Evolutionary conservation across 2,329 filamentous ascomycete genomes (phyloP).

Genomic region (Epichloe festucae): DNA sequence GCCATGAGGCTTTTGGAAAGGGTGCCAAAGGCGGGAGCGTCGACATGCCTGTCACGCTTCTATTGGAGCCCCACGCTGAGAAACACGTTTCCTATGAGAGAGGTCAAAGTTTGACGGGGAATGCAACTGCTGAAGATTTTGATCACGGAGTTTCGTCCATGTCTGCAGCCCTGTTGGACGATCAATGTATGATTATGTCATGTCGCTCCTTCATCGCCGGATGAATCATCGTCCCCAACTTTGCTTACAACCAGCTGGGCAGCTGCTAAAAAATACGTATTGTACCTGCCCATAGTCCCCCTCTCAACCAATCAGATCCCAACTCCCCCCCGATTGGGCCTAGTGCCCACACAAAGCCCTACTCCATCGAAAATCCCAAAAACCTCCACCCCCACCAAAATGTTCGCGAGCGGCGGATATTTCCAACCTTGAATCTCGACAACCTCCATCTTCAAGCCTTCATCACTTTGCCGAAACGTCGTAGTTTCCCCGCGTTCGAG

Average conservation of each 20-base stretch:
- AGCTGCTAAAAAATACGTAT: slow-evolving; percentile 5
- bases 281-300: not conserved
- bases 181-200: not conserved
- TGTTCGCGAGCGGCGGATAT: not conserved
- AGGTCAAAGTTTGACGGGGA: not conserved
- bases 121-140: not conserved
- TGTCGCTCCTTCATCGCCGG: slow-evolving; percentile 4
- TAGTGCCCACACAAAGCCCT: slow-evolving; percentile 13
- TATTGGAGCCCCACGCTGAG: too few relatives aligned
- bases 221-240: slow-evolving; percentile 8
- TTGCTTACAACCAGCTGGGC: too few relatives aligned
- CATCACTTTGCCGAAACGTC: slow-evolving; percentile 71
- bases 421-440: not conserved
- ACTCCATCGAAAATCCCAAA: not conserved
- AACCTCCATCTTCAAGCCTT: slow-evolving; percentile 28
- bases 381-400: slow-evolving; percentile 9
- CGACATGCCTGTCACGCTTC: slow-evolving; percentile 17
- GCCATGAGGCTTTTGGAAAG: slow-evolving; percentile 58
- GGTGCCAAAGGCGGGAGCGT: slow-evolving; percentile 54
- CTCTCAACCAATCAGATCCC: slow-evolving; percentile 8
- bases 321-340: not conserved
- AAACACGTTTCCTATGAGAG: not conserved
- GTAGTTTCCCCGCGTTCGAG: slow-evolving; percentile 48
- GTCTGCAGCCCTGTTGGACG: not conserved
- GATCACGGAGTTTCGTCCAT: not conserved